Base-by-base conservation (phyloP, 768 basidiomycete species). In the Collybia mongolica region DNA sequence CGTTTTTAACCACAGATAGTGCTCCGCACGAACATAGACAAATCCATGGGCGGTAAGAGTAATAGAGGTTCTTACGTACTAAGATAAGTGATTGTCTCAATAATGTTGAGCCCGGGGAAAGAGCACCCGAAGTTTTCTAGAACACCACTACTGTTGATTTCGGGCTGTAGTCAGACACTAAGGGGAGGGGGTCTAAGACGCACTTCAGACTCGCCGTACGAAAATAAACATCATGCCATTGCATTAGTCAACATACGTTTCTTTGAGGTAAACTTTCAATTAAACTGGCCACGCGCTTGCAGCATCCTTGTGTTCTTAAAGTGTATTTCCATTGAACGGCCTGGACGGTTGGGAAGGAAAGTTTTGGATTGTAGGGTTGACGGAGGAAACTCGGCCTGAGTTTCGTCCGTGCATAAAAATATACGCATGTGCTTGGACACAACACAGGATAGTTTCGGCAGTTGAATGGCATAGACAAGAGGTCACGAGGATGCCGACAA, bases 21-120 rank as follows among this genome's bases (percentile, higher is more conserved):
- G 32, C 46, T 39, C 46, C 46, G 39, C 39, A 28, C 6, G 52
- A 57, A 52, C 55, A 54, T 53, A 59, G 49, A 59, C 49, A 51
- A 49, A 44, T 55, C 45, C 45, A 48, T 42, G 45, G 32, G 41
- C 40, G 44, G 46, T 44, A 35, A 49, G 54, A 50, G 52, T 55
- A 57, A 57, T 52, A 39, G 40, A 42, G 40, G 36, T 37, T 49
- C 29, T 60, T 60, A 60, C 59, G 59, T 60, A 55, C 47, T 44
- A 42, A 50, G 49, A 52, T 51, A 49, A 23, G 39, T 39, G 26
- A 38, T 24, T 42, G 36, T 54, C 47, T 36, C 15, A 41, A 40
- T 43, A 40, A 29, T 41, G 19, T 39, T 43, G 14, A 15, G 29
- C 23, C 41, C 54, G 50, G 54, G 37, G 41, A 24, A 35, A 38